Base-by-base conservation (phyloP, 139 green algal genomes). In the Zygnema cylindricum region DNA sequence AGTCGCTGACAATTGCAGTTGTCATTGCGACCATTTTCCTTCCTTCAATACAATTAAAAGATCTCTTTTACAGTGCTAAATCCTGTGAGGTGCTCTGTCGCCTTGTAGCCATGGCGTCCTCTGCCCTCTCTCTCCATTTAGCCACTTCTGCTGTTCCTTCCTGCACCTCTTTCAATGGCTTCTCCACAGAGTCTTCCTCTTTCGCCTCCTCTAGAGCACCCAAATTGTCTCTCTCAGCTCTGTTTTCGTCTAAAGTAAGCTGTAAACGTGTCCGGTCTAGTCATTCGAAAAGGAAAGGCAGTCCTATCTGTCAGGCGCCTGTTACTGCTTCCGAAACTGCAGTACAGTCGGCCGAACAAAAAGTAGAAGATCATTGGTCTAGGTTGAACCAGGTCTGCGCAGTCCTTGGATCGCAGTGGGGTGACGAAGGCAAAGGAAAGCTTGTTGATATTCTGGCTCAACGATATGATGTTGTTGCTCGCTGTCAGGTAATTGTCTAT, bases 371-470 rank as follows among this genome's bases (percentile, higher is more conserved):
- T 16, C 36, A 88, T 30, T 90, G 85, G 85, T 55, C 77, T 2
- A 81, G 71, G 69, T 82, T 93, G 73, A 92, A 95, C 1, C 93
- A 96, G 69, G 95, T 98, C 3, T 94, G 88, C 77, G 95, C 98
- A 0, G 96, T 99, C 23, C 92, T 99, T 21, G 98, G 98, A 49
- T 98, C 96, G 30, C 98, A 99, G 93, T 99, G 98, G 98, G 98
- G 98, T 22, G 98, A 99, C 89, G 98, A 99, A 85, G 98, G 98
- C 88, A 99, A 99, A 93, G 98, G 98, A 83, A 99, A 99, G 94
- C 96, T 99, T 55, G 98, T 99, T 43, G 98, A 99, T 91, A 98
- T 99, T 81, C 91, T 99, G 39, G 97, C 97, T 33, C 95, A 97
- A 93, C 91, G 98, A 90, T 99, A 98, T 87, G 96, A 99, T 76